These are phyloP conservation scores for Cladosporium austrohemisphaericum DNA, from an alignment of 2,329 filamentous ascomycete species.

Conservation along the genomic window DNA sequence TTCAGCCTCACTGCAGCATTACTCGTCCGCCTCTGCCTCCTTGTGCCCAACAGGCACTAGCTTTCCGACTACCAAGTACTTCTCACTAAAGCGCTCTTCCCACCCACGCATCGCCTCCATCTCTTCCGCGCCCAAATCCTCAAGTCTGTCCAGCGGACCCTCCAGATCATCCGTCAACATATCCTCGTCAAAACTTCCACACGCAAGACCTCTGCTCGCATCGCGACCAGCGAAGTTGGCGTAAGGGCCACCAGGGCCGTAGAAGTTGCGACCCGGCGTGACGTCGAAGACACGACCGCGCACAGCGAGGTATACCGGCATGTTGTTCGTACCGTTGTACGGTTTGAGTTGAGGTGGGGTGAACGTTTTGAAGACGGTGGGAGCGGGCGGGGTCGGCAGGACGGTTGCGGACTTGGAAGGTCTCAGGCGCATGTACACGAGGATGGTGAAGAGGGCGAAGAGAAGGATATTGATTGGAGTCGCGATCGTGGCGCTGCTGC, in stretches of 20 bases:
- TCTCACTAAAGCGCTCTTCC: conserved; percentile 90
- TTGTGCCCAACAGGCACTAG: conserved; percentile 64
- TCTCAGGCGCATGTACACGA: conserved; percentile 58
- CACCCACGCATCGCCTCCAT: conserved; percentile 80
- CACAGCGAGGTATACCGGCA: conserved; percentile 85
- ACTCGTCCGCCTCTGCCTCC: conserved; percentile 43
- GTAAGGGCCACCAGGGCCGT: conserved; percentile 92
- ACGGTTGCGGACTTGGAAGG: conserved; percentile 43
- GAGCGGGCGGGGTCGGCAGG: conserved; percentile 57
- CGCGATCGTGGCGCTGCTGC: conserved; percentile 50
- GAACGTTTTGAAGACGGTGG: conserved; percentile 83
- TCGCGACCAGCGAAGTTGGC: conserved; percentile 94
- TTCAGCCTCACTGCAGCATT: no score
- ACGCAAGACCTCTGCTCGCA: conserved; percentile 81
- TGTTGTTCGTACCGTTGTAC: conserved; percentile 71
- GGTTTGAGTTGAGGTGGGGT: conserved; percentile 78
- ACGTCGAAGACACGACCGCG: conserved; percentile 91
- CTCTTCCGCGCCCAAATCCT: conserved; percentile 69
- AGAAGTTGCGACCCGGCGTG: conserved; percentile 81
- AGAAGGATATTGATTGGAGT: conserved; percentile 61
- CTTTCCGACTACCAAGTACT: conserved; percentile 92
- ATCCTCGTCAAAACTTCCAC: conserved; percentile 87
- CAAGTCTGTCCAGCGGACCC: conserved; percentile 72
- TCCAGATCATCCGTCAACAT: conserved; percentile 92
- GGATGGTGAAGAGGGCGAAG: conserved; percentile 53